Conservation (phyloP, 192 early-diverging fungal genomes). For the Podochytrium sp. region DNA sequence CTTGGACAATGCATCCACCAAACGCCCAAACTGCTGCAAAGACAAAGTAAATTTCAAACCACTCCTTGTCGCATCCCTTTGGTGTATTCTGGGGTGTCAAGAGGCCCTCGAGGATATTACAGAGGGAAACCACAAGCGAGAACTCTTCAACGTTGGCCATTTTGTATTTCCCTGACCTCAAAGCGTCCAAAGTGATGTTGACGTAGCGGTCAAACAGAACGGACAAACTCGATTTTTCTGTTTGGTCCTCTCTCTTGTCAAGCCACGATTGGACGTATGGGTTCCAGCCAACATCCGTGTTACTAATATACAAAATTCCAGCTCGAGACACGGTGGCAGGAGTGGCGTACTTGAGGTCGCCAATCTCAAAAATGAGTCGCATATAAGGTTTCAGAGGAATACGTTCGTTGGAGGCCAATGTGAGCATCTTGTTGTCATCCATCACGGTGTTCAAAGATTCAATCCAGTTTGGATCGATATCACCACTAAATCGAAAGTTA, state of each 20-base stretch:
- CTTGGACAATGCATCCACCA: slow-evolving; percentile 66
- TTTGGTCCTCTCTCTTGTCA: slow-evolving; percentile 64
- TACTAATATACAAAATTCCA: slow-evolving; percentile 69
- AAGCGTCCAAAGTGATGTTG: slow-evolving; percentile 58
- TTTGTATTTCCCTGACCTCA: slow-evolving; percentile 62
- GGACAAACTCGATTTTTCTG: slow-evolving; percentile 61
- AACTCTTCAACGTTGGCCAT: slow-evolving; percentile 69
- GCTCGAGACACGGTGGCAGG: slow-evolving; percentile 72
- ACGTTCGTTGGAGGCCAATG: slow-evolving; percentile 66
- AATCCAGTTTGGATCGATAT: slow-evolving; percentile 74
- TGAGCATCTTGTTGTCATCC: slow-evolving; percentile 75
- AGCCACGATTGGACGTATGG: slow-evolving; percentile 72
- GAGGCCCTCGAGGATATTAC: slow-evolving; percentile 66
- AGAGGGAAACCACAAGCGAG: slow-evolving; percentile 61
- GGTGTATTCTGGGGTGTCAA: slow-evolving; percentile 64
- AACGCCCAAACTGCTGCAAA: slow-evolving; percentile 73
- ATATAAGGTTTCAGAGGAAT: slow-evolving; percentile 69
- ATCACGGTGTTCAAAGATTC: slow-evolving; percentile 71
- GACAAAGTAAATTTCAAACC: slow-evolving; percentile 72
- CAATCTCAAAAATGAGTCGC: slow-evolving; percentile 70
- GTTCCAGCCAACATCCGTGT: slow-evolving; percentile 68
- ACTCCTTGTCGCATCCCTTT: slow-evolving; percentile 73
- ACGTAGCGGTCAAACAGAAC: slow-evolving; percentile 69
- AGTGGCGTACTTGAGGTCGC: slow-evolving; percentile 69
- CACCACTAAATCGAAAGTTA: slow-evolving; percentile 41